Base-by-base conservation (phyloP, 2,329 filamentous ascomycete species). In the Eurotiales sp. region DNA sequence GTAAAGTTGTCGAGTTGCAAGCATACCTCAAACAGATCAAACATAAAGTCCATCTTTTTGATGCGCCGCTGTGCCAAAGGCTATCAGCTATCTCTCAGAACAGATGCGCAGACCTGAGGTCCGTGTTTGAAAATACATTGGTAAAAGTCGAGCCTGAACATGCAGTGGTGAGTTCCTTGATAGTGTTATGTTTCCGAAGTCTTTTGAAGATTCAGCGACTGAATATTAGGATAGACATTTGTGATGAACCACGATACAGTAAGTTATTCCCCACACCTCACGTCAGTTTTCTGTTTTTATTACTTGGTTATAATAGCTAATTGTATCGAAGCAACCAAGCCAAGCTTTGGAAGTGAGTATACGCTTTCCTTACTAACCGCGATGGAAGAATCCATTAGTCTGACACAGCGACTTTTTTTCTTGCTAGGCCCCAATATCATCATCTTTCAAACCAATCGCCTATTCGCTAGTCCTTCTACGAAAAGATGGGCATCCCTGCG, bases 391-490 rank as follows among this genome's bases (percentile, higher is more conserved):
- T 5, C 3, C 29, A n/a, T 23, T 4, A 42, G 23, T 43, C 11
- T 32, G 19, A 49, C 19, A 7, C 25, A 11, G 15, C 32, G n/a
- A 23, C 12, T 7, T 3, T 4, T 1, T 32, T 8, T n/a, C 36
- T 8, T n/a, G n/a, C n/a, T 46, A 80, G 58, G 80, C 82, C 0
- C 79, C 79, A 1, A 80, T 90, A 36, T 77, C 82, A 50, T 73
- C 76, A 22, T 84, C 80, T 70, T 87, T 90, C 72, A 88, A 88
- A 65, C 79, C 84, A 0, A 74, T 89, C 14, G 87, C 85, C 11
- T 88, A 90, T 65, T 73, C 84, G 0, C 75, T 90, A 40, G 88
- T 89, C 50, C 78, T 90, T 1, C 79, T 90, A 22, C 78, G 83
- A 11, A 68, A 75, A 45, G 72, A 80, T 29, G 84, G 84, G 14